Evolutionary conservation across 768 basidiomycete genomes (phyloP), one percentile per base, ranked within the genome.

Genomic region (Lentinus brumalis): DNA sequence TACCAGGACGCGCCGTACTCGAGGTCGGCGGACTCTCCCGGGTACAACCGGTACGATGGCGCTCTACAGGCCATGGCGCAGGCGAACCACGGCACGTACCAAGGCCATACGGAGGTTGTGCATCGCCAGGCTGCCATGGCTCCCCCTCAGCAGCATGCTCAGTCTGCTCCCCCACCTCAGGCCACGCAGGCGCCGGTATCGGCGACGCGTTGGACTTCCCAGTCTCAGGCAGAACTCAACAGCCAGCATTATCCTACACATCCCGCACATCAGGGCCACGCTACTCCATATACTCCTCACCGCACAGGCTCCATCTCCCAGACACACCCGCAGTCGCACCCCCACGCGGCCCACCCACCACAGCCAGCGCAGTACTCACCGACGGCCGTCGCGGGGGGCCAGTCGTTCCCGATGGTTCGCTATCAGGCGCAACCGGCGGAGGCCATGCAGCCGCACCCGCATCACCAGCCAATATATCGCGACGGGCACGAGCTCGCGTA

Each of bases 1-100:
- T 91, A 88, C 70, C 88, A 88, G 66, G 88, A 86, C 73, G 84
- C 83, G 54, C 85, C 73, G 79, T 74, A 80, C 79, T 74, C 62
- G 84, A 85, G 30, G 83, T 84, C 32, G 75, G 77, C 68, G 74
- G 65, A 61, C 53, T 86, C 86, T 8, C 86, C 86, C 14, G 53
- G 65, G 31, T 59, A 63, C 57, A 56, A 65, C 53, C 59, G 53
- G 12, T 66, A 63, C 29, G 57, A 61, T 15, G 46, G 51, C 41
- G 63, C 61, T 30, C 56, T 60, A 30, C 60, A 59, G 15, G 35
- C 52, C 7, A 35, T 51, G 4, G 55, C 51, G n/a, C 16, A 39
- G 18, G 40, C 50, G 21, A 50, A 53, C 18, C 47, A 31, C 16
- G n/a, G 32, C 10, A 52, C 62, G 16, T 50, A 35, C n/a, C 54